Evolutionary conservation across 768 basidiomycete genomes (phyloP).

Genomic region (Russula vinacea): DNA sequence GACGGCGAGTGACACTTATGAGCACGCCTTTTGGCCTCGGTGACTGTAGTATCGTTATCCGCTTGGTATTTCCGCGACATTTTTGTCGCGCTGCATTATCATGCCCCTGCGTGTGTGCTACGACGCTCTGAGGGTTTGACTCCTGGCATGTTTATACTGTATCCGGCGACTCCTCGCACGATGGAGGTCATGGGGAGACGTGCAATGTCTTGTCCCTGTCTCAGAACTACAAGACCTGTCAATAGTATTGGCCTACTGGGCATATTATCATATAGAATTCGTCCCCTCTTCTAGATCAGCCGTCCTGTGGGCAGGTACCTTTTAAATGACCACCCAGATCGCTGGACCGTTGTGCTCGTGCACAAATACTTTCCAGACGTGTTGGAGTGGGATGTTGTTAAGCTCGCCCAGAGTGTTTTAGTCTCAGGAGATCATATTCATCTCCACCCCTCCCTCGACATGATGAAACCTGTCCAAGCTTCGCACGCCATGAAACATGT

Average conservation of each 20-base stretch:
- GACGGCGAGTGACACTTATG: constrained; percentile 19
- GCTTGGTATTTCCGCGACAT: constrained; percentile 31
- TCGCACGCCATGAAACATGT: neutral
- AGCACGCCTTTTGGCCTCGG: neutral
- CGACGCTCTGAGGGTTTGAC: neutral
- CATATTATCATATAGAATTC: neutral
- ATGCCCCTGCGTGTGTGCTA: neutral
- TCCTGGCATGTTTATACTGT: neutral
- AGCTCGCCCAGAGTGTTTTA: neutral
- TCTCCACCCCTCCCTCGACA: neutral
- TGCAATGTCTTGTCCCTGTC: neutral
- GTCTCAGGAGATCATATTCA: neutral
- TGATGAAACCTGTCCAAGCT: neutral
- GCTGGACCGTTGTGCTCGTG: no score
- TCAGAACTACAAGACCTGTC: neutral
- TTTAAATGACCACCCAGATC: no score
- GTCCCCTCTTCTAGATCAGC: no score
- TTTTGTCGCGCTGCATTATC: constrained; percentile 40
- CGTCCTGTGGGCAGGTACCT: no score
- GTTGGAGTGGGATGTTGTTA: no score
- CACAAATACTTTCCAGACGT: no score
- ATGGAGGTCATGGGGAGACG: neutral
- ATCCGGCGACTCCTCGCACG: neutral
- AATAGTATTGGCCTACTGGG: neutral
- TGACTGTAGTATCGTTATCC: constrained; percentile 7